Percentiles rank a stretch among this genome's conserved stretches.
Evolutionary conservation across 2,329 filamentous ascomycete genomes (phyloP).

Genomic region (Cytospora piceae): DNA sequence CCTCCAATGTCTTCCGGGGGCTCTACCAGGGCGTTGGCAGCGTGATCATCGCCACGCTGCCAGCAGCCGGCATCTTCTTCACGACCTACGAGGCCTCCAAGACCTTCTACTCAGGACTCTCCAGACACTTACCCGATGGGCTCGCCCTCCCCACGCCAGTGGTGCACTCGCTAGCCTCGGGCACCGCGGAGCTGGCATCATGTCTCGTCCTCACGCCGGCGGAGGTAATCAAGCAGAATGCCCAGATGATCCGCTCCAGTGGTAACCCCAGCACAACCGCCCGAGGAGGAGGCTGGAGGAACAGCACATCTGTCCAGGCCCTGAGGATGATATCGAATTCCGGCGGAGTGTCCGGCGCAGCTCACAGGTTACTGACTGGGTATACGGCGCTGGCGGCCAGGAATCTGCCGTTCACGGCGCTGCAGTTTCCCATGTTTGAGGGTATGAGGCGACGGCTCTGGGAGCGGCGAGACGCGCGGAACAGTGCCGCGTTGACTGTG

Average conservation of each 20-base stretch:
- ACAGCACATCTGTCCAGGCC: slow-evolving; percentile 52
- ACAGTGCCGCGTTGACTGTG: slow-evolving; percentile 30
- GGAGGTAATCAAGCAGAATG: slow-evolving; percentile 92
- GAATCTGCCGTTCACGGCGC: slow-evolving; percentile 84
- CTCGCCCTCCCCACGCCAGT: slow-evolving; percentile 63
- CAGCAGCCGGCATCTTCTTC: slow-evolving; percentile 88
- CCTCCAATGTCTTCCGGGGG: slow-evolving; percentile 62
- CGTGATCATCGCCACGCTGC: slow-evolving; percentile 83
- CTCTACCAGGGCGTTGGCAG: slow-evolving; percentile 88
- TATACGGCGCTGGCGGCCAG: slow-evolving; percentile 81
- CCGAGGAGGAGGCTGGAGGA: slow-evolving; percentile 32
- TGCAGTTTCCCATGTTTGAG: slow-evolving; percentile 90
- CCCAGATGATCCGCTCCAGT: slow-evolving; percentile 71
- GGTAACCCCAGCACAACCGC: slow-evolving; percentile 28
- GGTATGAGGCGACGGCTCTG: slow-evolving; percentile 61
- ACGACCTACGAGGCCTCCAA: slow-evolving; percentile 85
- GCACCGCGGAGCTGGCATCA: slow-evolving; percentile 78
- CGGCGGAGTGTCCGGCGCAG: slow-evolving; percentile 51
- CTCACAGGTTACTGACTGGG: slow-evolving; percentile 66
- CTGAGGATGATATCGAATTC: slow-evolving; percentile 51
- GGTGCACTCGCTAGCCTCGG: slow-evolving; percentile 75
- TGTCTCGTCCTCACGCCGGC: slow-evolving; percentile 87
- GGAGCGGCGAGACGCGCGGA: slow-evolving; percentile 39
- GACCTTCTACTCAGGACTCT: slow-evolving; percentile 56
- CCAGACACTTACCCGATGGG: slow-evolving; percentile 38